Evolutionary conservation across 495 filamentous ascomycete species (phyloP).

Genomic region (Staphylotrichum longicolle): DNA sequence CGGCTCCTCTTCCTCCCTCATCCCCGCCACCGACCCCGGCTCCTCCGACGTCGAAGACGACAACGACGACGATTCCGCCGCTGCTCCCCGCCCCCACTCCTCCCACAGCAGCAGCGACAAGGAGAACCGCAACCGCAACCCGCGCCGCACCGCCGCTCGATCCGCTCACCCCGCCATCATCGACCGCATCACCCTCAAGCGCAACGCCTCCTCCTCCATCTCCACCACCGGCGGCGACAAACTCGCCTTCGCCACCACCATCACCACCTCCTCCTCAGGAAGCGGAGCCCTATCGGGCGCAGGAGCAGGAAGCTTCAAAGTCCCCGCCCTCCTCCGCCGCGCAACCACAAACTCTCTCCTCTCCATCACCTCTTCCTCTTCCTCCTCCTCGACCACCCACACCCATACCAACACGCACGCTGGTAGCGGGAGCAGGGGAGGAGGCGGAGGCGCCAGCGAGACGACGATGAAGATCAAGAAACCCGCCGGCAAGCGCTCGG

Average conservation of each 20-base stretch:
- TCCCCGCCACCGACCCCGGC: conserved; percentile 44
- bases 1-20: conserved; percentile 35
- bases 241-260: conserved; percentile 60
- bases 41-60: conserved; percentile 46
- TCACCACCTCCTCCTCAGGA: conserved; percentile 15
- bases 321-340: conserved; percentile 74
- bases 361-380: conserved; percentile 29
- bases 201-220: conserved; percentile 49
- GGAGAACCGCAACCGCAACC: conserved; percentile 44
- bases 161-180: conserved; percentile 56
- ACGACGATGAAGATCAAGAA: conserved; percentile 60
- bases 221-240: conserved; percentile 39
- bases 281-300: no score
- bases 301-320: conserved; percentile 52
- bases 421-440: background rate
- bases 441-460: conserved; percentile 29
- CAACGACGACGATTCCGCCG: conserved; percentile 19
- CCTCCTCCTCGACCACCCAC: conserved; percentile 29
- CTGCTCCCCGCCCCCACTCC: conserved; percentile 19
- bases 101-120: conserved; percentile 35
- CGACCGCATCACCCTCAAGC: conserved; percentile 78
- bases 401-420: conserved; percentile 22
- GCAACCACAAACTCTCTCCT: conserved; percentile 63
- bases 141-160: conserved; percentile 45
- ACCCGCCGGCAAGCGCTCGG: conserved; percentile 57